These are phyloP conservation scores for Gossypium anomalum DNA, from an alignment of 345 rosid genomes.

Conservation along the genomic window DNA sequence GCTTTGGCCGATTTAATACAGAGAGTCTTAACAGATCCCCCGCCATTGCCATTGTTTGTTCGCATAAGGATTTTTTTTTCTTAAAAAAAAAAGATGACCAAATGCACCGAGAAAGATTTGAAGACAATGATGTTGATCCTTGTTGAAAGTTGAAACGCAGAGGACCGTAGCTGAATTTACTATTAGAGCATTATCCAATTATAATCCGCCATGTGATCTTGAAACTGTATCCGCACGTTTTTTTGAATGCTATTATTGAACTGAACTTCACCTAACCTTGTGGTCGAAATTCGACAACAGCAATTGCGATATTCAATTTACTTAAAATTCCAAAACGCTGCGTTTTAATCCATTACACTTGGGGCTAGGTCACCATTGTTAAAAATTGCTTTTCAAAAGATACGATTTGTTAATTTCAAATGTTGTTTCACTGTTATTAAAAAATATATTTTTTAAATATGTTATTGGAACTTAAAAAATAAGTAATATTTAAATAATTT, in stretches of 20 bases:
- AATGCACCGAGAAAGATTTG: background rate
- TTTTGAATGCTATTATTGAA: background rate
- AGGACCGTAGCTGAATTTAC: background rate
- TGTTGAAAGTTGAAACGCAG: background rate
- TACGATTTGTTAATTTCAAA: too few relatives aligned
- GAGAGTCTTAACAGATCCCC: conserved; percentile 37
- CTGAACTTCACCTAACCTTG: background rate
- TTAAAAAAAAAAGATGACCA: background rate
- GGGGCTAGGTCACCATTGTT: too few relatives aligned
- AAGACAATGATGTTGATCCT: background rate
- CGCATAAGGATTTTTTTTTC: background rate
- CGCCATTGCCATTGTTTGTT: conserved; percentile 36
- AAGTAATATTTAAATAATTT: too few relatives aligned
- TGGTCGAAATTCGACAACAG: background rate
- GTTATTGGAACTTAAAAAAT: too few relatives aligned
- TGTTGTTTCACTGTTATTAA: too few relatives aligned
- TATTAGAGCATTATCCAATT: background rate
- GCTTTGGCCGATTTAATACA: conserved; percentile 31
- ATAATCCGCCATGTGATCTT: background rate
- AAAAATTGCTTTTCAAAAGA: too few relatives aligned
- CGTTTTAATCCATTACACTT: background rate
- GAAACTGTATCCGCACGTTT: background rate
- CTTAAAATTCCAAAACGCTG: background rate
- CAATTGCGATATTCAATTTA: background rate
- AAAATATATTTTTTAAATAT: too few relatives aligned